A percentile compares a stretch with the other conserved stretches of the same genome.
Conservation (phyloP, 1,139 yeast species). For the Kodamaea arcana region DNA sequence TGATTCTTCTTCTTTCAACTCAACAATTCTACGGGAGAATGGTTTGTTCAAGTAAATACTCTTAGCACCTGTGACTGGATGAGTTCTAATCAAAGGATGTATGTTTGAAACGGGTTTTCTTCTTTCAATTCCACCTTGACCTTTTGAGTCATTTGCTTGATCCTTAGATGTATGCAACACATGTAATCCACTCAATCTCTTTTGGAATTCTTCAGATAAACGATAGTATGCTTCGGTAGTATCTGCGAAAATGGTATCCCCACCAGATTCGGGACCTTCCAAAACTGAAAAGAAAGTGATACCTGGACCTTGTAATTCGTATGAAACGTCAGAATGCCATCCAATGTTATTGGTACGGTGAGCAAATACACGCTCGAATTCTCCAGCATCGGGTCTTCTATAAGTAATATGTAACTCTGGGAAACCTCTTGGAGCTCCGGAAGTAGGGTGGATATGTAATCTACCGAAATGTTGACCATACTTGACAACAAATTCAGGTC, state of each 20-base stretch:
- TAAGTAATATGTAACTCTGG: constrained; percentile 35
- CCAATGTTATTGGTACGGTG: constrained; percentile 26
- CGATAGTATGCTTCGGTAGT: constrained; percentile 26
- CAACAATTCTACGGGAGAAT: constrained; percentile 53
- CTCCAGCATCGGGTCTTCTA: constrained; percentile 26
- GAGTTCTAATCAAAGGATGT: constrained; percentile 56
- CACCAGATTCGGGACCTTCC: constrained; percentile 40
- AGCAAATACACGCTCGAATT: constrained; percentile 21
- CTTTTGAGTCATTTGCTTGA: constrained; percentile 26
- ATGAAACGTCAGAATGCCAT: constrained; percentile 42
- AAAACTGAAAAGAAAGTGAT: constrained; percentile 35
- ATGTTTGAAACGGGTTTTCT: constrained; percentile 40
- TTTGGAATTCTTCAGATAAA: constrained; percentile 23
- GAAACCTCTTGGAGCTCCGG: constrained; percentile 35
- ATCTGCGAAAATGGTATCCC: constrained; percentile 31
- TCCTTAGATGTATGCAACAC: constrained; percentile 25
- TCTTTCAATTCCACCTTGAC: constrained; percentile 40
- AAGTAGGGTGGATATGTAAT: constrained; percentile 38
- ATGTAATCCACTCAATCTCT: constrained; percentile 23
- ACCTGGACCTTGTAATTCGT: constrained; percentile 38
- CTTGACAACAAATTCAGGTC: constrained; percentile 29
- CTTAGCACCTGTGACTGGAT: constrained; percentile 55
- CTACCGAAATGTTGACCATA: constrained; percentile 35
- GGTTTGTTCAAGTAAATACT: constrained; percentile 50
- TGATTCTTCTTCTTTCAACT: constrained; percentile 54